A percentile compares a stretch with the other conserved stretches of the same genome.
Evolutionary conservation across 2,329 filamentous ascomycete genomes (phyloP).

Genomic region (Dothidotthia symphoricarpi): DNA sequence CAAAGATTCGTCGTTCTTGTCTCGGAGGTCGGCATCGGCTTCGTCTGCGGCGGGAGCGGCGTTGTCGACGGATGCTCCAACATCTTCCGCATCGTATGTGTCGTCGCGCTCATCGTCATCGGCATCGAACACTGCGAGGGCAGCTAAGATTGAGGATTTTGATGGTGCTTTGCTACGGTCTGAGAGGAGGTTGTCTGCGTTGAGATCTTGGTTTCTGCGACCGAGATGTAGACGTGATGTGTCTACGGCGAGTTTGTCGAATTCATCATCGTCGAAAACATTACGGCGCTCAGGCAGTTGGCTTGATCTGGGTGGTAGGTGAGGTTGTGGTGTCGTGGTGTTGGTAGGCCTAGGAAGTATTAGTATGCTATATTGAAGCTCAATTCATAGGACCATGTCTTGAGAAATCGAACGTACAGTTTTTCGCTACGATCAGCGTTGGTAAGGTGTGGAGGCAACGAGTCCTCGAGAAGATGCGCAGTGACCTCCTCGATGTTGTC

Average conservation of each 20-base stretch:
- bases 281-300: conserved; percentile 64
- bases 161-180: conserved; percentile 65
- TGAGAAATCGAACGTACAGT: conserved; percentile 44
- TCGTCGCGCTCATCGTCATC: conserved; percentile 97
- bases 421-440: conserved; percentile 63
- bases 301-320: conserved; percentile 60
- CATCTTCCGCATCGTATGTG: conserved; percentile 89
- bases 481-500: conserved; percentile 78
- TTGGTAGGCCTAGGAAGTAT: conserved; percentile 19
- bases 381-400: too few species aligned
- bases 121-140: conserved; percentile 82
- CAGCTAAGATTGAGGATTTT: conserved; percentile 85
- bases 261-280: conserved; percentile 72
- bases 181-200: conserved; percentile 69
- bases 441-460: conserved; percentile 67
- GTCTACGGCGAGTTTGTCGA: conserved; percentile 67
- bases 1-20: conserved; percentile 66
- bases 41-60: conserved; percentile 51
- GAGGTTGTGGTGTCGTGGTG: conserved; percentile 21
- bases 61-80: conserved; percentile 81
- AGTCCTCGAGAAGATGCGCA: conserved; percentile 75
- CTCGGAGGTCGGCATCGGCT: conserved; percentile 56
- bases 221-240: conserved; percentile 74
- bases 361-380: too few species aligned
- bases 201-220: conserved; percentile 62